Conservation (phyloP, 2,329 filamentous ascomycete genomes). For the Ophiostoma sp. region DNA sequence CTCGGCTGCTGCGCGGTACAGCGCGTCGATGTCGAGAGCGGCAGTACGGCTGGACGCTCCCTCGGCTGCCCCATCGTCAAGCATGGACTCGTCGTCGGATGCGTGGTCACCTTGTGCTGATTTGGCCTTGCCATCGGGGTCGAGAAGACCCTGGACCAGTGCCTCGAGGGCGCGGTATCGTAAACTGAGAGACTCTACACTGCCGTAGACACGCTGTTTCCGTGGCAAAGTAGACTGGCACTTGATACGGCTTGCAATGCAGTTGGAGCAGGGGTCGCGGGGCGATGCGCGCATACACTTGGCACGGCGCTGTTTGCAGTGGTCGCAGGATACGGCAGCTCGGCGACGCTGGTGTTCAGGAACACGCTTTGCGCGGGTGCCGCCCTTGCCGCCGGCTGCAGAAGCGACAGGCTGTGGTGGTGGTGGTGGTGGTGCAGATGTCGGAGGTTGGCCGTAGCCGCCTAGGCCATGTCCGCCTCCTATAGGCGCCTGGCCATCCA, state of each 20-base stretch:
- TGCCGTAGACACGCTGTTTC: conserved; percentile 41
- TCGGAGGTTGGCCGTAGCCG: neutral
- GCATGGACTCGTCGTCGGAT: conserved; percentile 13
- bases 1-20: conserved; percentile 24
- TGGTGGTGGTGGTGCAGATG: neutral
- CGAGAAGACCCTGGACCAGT: conserved; percentile 39
- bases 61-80: neutral
- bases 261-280: conserved; percentile 39
- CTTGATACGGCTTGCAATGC: conserved; percentile 37
- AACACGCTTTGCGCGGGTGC: conserved; percentile 30
- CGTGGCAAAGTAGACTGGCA: conserved; percentile 41
- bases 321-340: conserved; percentile 42
- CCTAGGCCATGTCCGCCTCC: too few species aligned
- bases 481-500: conserved; percentile 2
- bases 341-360: conserved; percentile 41
- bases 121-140: conserved; percentile 33
- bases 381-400: neutral
- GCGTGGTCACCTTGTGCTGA: neutral
- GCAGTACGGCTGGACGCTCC: neutral
- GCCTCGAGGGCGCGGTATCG: conserved; percentile 40
- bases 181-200: conserved; percentile 38
- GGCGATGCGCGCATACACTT: conserved; percentile 39
- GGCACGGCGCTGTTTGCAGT: conserved; percentile 43
- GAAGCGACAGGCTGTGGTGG: neutral
- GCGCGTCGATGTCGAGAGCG: conserved; percentile 23